phyloP scores from a whole-genome alignment of 2,329 filamentous ascomycete species.

The Ambrosiella beaveri region DNA sequence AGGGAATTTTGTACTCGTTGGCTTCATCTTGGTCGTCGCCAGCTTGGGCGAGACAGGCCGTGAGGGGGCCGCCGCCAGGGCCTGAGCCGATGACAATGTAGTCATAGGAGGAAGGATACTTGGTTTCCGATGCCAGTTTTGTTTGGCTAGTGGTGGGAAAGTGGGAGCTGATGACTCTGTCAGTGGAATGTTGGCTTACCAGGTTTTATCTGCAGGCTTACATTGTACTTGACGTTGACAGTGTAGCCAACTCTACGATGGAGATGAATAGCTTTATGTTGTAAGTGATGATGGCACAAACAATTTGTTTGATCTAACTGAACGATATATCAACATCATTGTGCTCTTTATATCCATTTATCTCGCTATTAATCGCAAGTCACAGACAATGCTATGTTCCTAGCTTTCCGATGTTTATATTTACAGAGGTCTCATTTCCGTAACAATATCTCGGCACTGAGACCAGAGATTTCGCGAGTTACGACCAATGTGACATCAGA shows the following conservation, averaged over 20 bases:
- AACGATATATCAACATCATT: no score
- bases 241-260: not conserved
- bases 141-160: not conserved
- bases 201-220: not conserved
- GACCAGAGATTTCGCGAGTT: no score
- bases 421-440: no score
- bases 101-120: slow-evolving; percentile 25
- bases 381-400: no score
- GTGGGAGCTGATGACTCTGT: not conserved
- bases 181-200: not conserved
- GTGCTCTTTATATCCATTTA: no score
- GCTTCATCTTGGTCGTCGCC: slow-evolving; percentile 33
- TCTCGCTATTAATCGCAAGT: no score
- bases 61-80: slow-evolving; percentile 36
- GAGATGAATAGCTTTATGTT: not conserved
- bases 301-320: not conserved
- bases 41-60: slow-evolving; percentile 38
- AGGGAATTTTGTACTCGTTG: slow-evolving; percentile 17
- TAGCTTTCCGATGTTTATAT: no score
- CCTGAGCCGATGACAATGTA: slow-evolving; percentile 45
- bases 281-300: not conserved
- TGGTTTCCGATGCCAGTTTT: not conserved
- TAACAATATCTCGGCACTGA: no score
- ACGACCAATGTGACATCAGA: no score
- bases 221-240: not conserved